Evolutionary conservation across 2,329 filamentous ascomycete genomes (phyloP).

Genomic region (Diaporthe sp.): DNA sequence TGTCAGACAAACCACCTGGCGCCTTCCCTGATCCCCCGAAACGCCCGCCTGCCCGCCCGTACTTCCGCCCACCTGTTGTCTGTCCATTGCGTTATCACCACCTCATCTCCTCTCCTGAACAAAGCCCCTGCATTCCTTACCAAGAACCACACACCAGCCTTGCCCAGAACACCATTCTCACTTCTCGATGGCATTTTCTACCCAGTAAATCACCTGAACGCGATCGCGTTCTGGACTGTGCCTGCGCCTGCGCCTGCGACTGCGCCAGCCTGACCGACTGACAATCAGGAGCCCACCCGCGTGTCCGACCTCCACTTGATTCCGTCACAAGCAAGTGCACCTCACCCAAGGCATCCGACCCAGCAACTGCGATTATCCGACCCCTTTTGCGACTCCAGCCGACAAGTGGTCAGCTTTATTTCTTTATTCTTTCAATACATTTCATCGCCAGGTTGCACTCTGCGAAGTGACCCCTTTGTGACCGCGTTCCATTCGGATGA

Average conservation of each 20-base stretch:
- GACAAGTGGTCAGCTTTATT: background rate
- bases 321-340: conserved; percentile 24
- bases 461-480: conserved; percentile 20
- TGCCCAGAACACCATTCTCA: background rate
- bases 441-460: background rate
- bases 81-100: conserved; percentile 38
- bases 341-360: conserved; percentile 6
- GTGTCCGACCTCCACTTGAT: conserved; percentile 11
- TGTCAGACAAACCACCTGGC: conserved; percentile 25
- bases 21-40: conserved; percentile 19
- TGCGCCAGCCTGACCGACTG: conserved; percentile 24
- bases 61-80: conserved; percentile 1
- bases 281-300: conserved; percentile 20
- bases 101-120: conserved; percentile 34
- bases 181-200: conserved; percentile 22
- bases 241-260: conserved; percentile 11
- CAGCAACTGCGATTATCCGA: background rate
- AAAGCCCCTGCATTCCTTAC: conserved; percentile 20
- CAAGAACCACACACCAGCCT: background rate
- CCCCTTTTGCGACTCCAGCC: background rate
- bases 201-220: conserved; percentile 33
- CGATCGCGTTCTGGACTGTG: conserved; percentile 36
- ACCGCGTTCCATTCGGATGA: conserved; percentile 37
- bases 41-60: conserved; percentile 24
- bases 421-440: background rate